These are phyloP conservation scores for Rhizopogon vesiculosus DNA, from an alignment of 768 basidiomycete species.

Conservation along the genomic window DNA sequence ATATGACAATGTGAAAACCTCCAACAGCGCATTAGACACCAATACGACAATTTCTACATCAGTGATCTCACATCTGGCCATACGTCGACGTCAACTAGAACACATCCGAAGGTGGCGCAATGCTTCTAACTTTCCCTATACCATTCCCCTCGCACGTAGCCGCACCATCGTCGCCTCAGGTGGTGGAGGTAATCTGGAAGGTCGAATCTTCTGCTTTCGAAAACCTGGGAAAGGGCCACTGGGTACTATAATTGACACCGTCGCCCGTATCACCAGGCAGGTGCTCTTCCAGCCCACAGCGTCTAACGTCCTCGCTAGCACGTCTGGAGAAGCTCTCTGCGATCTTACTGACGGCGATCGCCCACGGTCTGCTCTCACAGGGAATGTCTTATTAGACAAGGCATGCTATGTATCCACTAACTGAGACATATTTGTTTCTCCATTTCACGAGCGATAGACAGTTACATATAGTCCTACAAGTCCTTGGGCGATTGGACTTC, in stretches of 20 bases:
- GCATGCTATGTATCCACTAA: too few species aligned
- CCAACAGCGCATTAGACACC: conserved; percentile 93
- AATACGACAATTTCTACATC: conserved; percentile 73
- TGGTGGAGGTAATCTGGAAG: conserved; percentile 44
- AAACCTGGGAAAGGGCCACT: conserved; percentile 79
- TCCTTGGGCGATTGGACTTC: too few species aligned
- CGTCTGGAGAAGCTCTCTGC: conserved; percentile 90
- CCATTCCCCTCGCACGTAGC: conserved; percentile 58
- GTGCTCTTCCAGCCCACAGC: conserved; percentile 94
- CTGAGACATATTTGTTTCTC: too few species aligned
- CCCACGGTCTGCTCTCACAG: too few species aligned
- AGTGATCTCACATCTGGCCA: conserved; percentile 40
- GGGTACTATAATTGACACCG: conserved; percentile 79
- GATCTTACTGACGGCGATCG: conserved; percentile 44
- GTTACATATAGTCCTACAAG: too few species aligned
- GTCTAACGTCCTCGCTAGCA: conserved; percentile 74
- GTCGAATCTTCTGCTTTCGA: conserved; percentile 47
- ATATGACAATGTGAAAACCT: conserved; percentile 80
- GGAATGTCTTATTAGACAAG: too few species aligned
- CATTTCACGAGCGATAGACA: too few species aligned
- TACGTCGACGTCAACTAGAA: conserved; percentile 96
- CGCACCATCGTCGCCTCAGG: conserved; percentile 86
- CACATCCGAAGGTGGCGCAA: conserved; percentile 83
- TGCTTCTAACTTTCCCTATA: conserved; percentile 71
- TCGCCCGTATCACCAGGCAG: conserved; percentile 85